Conservation (phyloP, 768 basidiomycete genomes). For the Filobasidium floriforme region DNA sequence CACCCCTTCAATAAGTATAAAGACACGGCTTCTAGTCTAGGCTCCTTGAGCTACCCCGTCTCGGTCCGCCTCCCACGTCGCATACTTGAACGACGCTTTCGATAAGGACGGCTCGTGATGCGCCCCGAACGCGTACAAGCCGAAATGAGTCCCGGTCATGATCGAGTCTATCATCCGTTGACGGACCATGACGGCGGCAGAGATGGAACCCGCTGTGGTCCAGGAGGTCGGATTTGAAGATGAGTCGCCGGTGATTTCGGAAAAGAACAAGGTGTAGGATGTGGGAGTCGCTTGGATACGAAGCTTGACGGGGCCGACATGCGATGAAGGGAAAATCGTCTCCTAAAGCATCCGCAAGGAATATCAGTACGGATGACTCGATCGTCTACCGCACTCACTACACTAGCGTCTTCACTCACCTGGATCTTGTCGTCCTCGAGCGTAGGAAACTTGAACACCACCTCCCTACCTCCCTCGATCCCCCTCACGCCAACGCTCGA, state of each 20-base stretch:
- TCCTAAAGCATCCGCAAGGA: neutral
- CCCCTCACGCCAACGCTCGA: conserved; percentile 23
- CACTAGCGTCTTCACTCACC: conserved; percentile 10
- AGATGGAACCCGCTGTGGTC: conserved; percentile 12
- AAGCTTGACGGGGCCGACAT: conserved; percentile 3
- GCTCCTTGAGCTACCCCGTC: neutral
- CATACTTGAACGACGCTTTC: conserved; percentile 16
- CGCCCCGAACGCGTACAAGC: conserved; percentile 25
- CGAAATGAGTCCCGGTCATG: conserved; percentile 28
- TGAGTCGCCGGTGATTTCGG: neutral
- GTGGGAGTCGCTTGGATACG: conserved; percentile 9
- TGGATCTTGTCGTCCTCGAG: conserved; percentile 14
- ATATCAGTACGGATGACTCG: too few species aligned
- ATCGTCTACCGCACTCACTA: too few species aligned
- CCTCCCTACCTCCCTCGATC: conserved; percentile 4
- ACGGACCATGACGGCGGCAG: conserved; percentile 7
- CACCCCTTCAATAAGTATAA: too few species aligned
- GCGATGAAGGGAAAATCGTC: neutral
- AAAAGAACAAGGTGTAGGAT: conserved; percentile 12
- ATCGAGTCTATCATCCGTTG: conserved; percentile 21
- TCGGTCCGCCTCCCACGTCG: conserved; percentile 15
- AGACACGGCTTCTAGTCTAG: too few species aligned
- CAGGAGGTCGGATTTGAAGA: neutral
- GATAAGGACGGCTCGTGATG: conserved; percentile 18
- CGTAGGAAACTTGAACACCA: conserved; percentile 14